These are phyloP conservation scores for Colletotrichum navitas DNA, from an alignment of 2,329 filamentous ascomycete species.

Conservation along the genomic window DNA sequence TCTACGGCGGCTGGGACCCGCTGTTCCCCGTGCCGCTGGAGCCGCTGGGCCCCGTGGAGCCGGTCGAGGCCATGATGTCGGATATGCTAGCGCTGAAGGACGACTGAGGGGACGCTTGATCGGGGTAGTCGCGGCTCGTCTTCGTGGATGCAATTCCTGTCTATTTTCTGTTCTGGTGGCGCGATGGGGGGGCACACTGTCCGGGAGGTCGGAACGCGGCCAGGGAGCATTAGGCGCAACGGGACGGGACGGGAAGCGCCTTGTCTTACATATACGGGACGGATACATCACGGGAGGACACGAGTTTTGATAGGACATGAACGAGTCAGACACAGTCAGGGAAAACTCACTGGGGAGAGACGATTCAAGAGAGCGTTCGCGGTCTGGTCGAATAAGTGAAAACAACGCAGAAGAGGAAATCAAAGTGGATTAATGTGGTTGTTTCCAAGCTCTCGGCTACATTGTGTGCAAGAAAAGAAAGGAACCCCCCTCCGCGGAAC, in stretches of 20 bases:
- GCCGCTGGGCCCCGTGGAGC: conserved; percentile 17
- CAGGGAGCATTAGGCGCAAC: not conserved
- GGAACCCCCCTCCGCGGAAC: not conserved
- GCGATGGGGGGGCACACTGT: not conserved
- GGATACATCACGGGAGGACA: not conserved
- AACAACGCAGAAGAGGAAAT: too few relatives aligned
- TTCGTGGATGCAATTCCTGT: not conserved
- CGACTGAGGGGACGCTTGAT: not conserved
- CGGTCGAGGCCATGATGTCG: conserved; percentile 7
- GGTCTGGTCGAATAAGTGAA: not conserved
- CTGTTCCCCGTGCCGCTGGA: conserved; percentile 34
- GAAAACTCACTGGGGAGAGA: not conserved
- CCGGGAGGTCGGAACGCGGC: not conserved
- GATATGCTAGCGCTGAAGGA: conserved; percentile 1
- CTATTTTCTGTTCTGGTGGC: not conserved
- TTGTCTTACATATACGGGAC: not conserved
- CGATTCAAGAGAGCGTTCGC: too few relatives aligned
- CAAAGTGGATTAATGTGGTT: not conserved
- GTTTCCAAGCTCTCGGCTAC: not conserved
- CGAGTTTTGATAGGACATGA: not conserved
- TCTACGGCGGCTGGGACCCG: conserved; percentile 31
- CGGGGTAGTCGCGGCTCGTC: too few relatives aligned
- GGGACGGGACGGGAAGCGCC: not conserved
- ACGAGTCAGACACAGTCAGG: not conserved
- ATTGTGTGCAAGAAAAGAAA: not conserved